Base-by-base conservation (phyloP, 129 eudicot genomes). In the Flaveria robusta region DNA sequence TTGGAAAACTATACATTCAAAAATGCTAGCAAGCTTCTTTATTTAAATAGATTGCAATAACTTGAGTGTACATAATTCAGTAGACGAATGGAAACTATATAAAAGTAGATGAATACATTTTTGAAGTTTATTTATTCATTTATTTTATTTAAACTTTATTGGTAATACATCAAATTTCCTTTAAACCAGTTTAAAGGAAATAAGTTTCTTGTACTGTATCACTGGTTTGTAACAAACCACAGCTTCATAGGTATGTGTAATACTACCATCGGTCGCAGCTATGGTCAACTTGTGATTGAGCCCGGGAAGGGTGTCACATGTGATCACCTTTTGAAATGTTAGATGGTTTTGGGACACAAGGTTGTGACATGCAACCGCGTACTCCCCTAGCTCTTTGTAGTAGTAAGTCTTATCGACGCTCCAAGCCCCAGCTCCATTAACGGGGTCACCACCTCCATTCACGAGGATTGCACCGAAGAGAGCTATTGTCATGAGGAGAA, bases 181-280 rank as follows among this genome's bases (percentile, higher is more conserved):
- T 64, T 37, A 79, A 63, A 14, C 66, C 24, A 52, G 52, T 51
- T 79, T 51, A 46, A 79, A 79, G 79, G 83, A 79, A 73, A 79
- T 66, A 41, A 79, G 83, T 43, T 73, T 73, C 79, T 73, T 79
- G 69, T 16, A 65, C 18, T 73, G 70, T 1, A 65, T 52, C 69
- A 66, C 15, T 72, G 83, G 83, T 74, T 79, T 79, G 69, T 52
- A 42, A 54, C 68, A 66, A 26, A 79, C 83, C 41, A 79, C 83
- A 13, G 74, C 83, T 66, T 79, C 79, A 18, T 79, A 79, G 13
- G 83, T 79, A 52, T 79, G 74, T 13, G 79, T 39, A 39, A 79
- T 39, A 24, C 74, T 63, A 20, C 73, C 51, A 5, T 72, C 74
- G 24, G 79, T 24, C 7, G 83, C 83, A 0, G 49, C 69, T 41